A percentile compares a stretch with the other conserved stretches of the same genome.
These are phyloP conservation scores for Dactylorhiza incarnata DNA, from an alignment of 106 monocot genomes.

Conservation along the genomic window DNA sequence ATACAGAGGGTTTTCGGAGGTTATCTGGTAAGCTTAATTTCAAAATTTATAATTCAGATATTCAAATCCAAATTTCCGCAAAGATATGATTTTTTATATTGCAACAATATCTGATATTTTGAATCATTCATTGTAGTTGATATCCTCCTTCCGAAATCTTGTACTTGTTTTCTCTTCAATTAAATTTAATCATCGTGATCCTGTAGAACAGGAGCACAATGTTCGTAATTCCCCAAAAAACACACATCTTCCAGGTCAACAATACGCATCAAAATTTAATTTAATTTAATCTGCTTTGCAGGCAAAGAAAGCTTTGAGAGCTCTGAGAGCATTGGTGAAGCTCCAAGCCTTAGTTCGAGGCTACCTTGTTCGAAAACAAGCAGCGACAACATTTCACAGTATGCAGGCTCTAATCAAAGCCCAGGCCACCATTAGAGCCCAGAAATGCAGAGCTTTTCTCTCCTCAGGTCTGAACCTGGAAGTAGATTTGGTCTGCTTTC, in stretches of 20 bases:
- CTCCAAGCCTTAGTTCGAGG: constrained; percentile 83
- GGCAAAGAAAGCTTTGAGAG: constrained; percentile 84
- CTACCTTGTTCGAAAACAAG: constrained; percentile 69
- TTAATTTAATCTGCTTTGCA: constrained; percentile 8
- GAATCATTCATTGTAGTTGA: not conserved
- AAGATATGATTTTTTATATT: not conserved
- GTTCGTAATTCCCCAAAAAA: no score
- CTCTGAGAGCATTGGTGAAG: constrained; percentile 72
- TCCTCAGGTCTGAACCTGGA: no score
- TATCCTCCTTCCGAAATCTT: not conserved
- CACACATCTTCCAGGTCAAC: no score
- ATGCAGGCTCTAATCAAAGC: constrained; percentile 68
- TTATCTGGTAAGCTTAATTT: constrained; percentile 77
- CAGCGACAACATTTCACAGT: constrained; percentile 40
- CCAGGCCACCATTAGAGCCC: no score
- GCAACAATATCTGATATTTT: no score
- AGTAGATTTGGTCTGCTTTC: no score
- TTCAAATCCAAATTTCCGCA: not conserved
- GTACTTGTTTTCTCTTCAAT: no score
- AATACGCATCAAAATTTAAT: no score
- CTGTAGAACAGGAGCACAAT: no score
- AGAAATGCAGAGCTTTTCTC: no score
- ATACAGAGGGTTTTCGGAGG: constrained; percentile 80
- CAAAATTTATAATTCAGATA: not conserved
- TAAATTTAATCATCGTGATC: no score